These are phyloP conservation scores for Pleoardoris graminearum DNA, from an alignment of 2,329 filamentous ascomycete species.

Conservation along the genomic window DNA sequence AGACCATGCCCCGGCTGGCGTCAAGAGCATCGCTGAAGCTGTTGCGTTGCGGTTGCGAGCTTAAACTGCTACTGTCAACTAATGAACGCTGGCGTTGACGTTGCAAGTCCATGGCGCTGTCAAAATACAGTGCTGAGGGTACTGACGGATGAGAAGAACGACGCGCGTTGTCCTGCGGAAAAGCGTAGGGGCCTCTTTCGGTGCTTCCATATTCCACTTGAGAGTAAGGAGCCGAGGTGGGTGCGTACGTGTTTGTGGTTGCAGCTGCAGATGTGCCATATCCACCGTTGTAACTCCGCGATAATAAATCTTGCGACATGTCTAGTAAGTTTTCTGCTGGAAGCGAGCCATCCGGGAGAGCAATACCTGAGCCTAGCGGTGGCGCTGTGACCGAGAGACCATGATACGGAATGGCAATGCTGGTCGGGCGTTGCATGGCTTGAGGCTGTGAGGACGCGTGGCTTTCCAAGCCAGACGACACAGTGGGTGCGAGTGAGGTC, in stretches of 20 bases:
- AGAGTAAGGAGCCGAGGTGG: slow-evolving; percentile 72
- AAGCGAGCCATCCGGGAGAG: slow-evolving; percentile 64
- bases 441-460: slow-evolving; percentile 58
- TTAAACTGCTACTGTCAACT: slow-evolving; percentile 67
- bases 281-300: slow-evolving; percentile 69
- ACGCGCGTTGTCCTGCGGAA: slow-evolving; percentile 61
- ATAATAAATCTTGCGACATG: slow-evolving; percentile 74
- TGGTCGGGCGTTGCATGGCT: slow-evolving; percentile 60
- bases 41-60: slow-evolving; percentile 61
- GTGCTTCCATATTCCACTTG: slow-evolving; percentile 70
- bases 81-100: slow-evolving; percentile 62
- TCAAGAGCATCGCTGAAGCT: slow-evolving; percentile 89
- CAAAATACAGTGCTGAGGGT: slow-evolving; percentile 57
- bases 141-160: slow-evolving; percentile 87
- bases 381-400: slow-evolving; percentile 73
- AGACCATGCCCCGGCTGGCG: slow-evolving; percentile 90
- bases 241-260: slow-evolving; percentile 66
- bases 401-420: slow-evolving; percentile 72
- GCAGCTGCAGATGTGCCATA: slow-evolving; percentile 72
- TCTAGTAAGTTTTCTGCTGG: slow-evolving; percentile 70
- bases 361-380: slow-evolving; percentile 70
- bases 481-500: slow-evolving; percentile 64
- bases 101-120: slow-evolving; percentile 50
- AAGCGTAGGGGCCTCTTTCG: slow-evolving; percentile 59
- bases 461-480: slow-evolving; percentile 39